Conservation (phyloP, 306 rosid species). For the Crotalaria pallida region DNA sequence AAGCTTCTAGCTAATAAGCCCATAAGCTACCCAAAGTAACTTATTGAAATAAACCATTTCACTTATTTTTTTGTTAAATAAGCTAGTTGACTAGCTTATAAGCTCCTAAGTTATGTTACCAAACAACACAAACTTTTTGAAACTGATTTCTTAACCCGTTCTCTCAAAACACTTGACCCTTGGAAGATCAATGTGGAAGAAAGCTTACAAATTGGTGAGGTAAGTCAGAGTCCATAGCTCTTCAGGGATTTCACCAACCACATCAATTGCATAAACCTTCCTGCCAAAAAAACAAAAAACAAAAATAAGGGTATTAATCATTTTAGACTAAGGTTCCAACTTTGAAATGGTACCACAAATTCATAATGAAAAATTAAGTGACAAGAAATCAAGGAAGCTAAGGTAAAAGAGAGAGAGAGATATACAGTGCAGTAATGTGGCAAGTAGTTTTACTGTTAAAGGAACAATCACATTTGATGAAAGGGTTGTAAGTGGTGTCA, state of each 20-base stretch:
- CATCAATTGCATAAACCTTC: conserved; percentile 42
- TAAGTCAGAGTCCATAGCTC: conserved; percentile 67
- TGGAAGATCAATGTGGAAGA: not conserved
- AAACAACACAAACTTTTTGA: not conserved
- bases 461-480: conserved; percentile 64
- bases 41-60: no score
- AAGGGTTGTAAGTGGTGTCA: conserved; percentile 17
- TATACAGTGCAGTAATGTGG: conserved; percentile 56
- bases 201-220: conserved; percentile 63
- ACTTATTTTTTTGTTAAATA: no score
- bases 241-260: conserved; percentile 53
- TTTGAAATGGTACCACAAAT: not conserved
- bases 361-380: not conserved
- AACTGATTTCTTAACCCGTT: no score
- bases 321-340: not conserved
- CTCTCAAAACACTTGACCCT: no score
- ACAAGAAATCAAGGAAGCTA: not conserved
- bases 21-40: no score
- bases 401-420: conserved; percentile 1
- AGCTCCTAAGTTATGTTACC: no score
- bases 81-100: no score
- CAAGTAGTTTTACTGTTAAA: conserved; percentile 33
- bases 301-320: not conserved
- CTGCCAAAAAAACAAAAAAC: conserved; percentile 28
- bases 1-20: no score